These are phyloP conservation scores for Arabidopsis lyrata DNA, from an alignment of 441 rosid species.

Conservation along the genomic window DNA sequence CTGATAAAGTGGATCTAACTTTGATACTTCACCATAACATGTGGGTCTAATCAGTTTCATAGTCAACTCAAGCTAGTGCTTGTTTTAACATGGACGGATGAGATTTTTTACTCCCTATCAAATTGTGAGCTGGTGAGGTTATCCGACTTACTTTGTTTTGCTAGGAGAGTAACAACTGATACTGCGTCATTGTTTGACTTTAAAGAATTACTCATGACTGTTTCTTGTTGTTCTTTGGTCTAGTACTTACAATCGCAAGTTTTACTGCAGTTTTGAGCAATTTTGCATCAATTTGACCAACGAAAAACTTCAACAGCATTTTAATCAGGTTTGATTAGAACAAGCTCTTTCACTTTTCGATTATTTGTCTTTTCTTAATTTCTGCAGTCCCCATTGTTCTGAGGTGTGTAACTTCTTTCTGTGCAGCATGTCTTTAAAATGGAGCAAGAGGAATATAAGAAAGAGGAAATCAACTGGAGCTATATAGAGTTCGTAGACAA, in stretches of 20 bases:
- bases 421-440: conserved; percentile 97
- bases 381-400: conserved; percentile 25
- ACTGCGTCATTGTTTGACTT: too few relatives aligned
- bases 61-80: conserved; percentile 29
- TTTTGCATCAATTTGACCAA: conserved; percentile 92
- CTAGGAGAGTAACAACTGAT: conserved; percentile 12
- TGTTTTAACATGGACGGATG: conserved; percentile 21
- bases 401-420: conserved; percentile 30
- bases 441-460: conserved; percentile 99
- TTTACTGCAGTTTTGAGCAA: conserved; percentile 71
- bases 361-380: background rate
- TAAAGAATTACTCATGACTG: background rate
- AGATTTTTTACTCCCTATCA: conserved; percentile 16
- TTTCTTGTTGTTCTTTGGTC: conserved; percentile 34
- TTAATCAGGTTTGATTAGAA: conserved; percentile 73
- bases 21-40: conserved; percentile 8
- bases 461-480: conserved; percentile 98
- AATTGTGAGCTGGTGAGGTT: conserved; percentile 29
- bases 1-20: conserved; percentile 7
- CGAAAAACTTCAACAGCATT: conserved; percentile 92
- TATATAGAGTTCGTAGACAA: conserved; percentile 97
- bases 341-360: conserved; percentile 18
- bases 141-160: conserved; percentile 6
- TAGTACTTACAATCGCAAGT: conserved; percentile 21
- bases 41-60: conserved; percentile 31